Percentiles rank a stretch among this genome's conserved stretches.
Evolutionary conservation across 2,329 filamentous ascomycete genomes (phyloP).

Genomic region (Diaporthe longicolla): DNA sequence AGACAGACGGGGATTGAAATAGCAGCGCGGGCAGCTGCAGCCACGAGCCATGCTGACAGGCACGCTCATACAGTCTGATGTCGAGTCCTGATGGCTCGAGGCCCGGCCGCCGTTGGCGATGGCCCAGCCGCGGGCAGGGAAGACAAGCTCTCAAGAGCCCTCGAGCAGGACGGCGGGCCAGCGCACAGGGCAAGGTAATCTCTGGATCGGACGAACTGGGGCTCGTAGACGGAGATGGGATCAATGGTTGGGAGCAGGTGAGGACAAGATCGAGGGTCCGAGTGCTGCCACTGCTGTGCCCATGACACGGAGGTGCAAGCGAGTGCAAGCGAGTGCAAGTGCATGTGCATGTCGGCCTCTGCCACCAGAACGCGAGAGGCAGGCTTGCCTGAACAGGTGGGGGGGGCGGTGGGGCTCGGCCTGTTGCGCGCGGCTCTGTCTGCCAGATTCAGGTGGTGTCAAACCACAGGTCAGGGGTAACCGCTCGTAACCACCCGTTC

Average conservation of each 20-base stretch:
- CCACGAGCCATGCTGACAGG: constrained; percentile 22
- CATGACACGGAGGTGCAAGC: neutral
- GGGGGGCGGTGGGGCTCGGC: neutral
- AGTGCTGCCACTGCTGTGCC: constrained; percentile 2
- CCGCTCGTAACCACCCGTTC: constrained; percentile 9
- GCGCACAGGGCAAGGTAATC: constrained; percentile 31
- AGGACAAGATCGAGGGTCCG: constrained; percentile 12
- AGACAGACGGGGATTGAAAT: constrained; percentile 34
- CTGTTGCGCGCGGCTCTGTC: constrained; percentile 33
- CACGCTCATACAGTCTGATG: constrained; percentile 17
- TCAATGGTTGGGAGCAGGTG: constrained; percentile 6
- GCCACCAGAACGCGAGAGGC: neutral
- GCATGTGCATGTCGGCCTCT: constrained; percentile 2
- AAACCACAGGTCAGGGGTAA: constrained; percentile 26
- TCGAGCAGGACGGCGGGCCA: constrained; percentile 9
- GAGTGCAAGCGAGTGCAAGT: constrained; percentile 18
- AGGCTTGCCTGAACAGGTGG: neutral
- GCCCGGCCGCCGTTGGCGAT: neutral
- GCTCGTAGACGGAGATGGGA: constrained; percentile 3
- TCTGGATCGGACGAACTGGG: constrained; percentile 20
- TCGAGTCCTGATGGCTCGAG: constrained; percentile 1
- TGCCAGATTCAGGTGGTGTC: constrained; percentile 32
- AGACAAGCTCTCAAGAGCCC: no score
- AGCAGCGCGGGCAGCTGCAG: constrained; percentile 32
- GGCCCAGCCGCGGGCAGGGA: neutral